Evolutionary conservation across 2,329 filamentous ascomycete genomes (phyloP).

Genomic region (Raffaelea arxii): DNA sequence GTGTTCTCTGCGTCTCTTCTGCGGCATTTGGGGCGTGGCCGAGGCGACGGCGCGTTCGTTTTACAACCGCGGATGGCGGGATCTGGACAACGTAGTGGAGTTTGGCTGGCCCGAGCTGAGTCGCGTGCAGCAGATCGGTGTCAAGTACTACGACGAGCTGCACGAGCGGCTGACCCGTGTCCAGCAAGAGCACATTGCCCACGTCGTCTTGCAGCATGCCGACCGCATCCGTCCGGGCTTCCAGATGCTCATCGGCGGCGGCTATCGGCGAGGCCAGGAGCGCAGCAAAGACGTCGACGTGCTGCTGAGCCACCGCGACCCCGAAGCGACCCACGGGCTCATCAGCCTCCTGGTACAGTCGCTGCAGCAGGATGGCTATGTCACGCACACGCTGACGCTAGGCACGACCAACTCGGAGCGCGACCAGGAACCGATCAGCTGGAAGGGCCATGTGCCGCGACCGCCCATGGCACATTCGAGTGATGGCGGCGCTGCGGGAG

Average conservation of each 20-base stretch:
- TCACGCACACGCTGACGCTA: conserved; percentile 74
- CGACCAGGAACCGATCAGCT: conserved; percentile 50
- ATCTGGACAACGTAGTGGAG: conserved; percentile 79
- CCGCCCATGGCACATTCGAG: not conserved
- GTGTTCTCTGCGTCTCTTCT: conserved; percentile 58
- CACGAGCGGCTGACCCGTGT: conserved; percentile 56
- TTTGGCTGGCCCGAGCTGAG: conserved; percentile 66
- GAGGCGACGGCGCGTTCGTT: conserved; percentile 73
- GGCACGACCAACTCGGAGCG: conserved; percentile 62
- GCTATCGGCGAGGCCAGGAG: conserved; percentile 70
- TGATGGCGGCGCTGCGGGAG: conserved; percentile 15
- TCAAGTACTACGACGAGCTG: conserved; percentile 91
- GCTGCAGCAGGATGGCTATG: conserved; percentile 58
- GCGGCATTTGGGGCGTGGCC: conserved; percentile 87
- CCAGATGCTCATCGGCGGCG: conserved; percentile 59
- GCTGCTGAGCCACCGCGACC: conserved; percentile 69
- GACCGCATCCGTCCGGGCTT: conserved; percentile 47
- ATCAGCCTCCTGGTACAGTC: conserved; percentile 59
- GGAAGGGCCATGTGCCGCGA: conserved; percentile 34
- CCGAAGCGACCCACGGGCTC: conserved; percentile 58
- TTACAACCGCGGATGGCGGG: conserved; percentile 68
- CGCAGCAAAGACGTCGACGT: conserved; percentile 76
- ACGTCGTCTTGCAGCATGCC: conserved; percentile 56
- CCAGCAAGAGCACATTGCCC: conserved; percentile 64
- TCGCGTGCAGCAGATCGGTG: conserved; percentile 81